Base-by-base conservation (phyloP, 2,329 filamentous ascomycete species). In the Sporothrix globosa region DNA sequence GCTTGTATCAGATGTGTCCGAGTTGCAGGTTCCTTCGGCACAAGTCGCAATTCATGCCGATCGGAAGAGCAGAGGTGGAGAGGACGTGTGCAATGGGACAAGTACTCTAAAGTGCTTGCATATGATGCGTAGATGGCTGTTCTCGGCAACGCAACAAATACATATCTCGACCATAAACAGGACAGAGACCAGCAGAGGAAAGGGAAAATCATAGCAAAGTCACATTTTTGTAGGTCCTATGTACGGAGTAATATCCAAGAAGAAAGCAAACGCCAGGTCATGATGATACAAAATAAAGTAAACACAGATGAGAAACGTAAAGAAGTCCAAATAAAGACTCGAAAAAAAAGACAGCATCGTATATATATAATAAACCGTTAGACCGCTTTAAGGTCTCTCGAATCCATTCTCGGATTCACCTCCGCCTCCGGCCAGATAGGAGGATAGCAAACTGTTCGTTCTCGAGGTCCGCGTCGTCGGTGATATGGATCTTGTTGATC, bases 401-500 rank as follows among this genome's bases (percentile, higher is more conserved):
- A 10, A 3, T 41, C 24, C 34, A 67, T 24, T 34, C 24, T 24
- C 5, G 5, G 19, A 3, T 53, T 41, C 24, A 67, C 34, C 50
- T 67, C 65, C 65, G 50, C 50, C 65, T 67, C 61, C 61, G 61
- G 46, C 61, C 61, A 4, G 61, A 50, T 1, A 65, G 61, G 24
- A 52, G 63, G 46, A 52, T 66, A 10, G 27, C 17, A 24, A 66
- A 21, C 46, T 30, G 65, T n/a, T 56, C 60, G 14, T 14, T 48
- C 13, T 69, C 39, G 6, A 65, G 44, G 27, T 53, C 48, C 30
- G 34, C 56, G 6, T 69, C 58, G 30, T 63, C 50, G 7, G 67
- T 52, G n/a, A 41, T 17, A 24, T 46, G 53, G 11, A 58, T 56
- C 67, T 58, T 68, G 66, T 19, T n/a, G 44, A 48, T 30, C 14